Percentiles rank a stretch among this genome's conserved stretches.
phyloP scores from a whole-genome alignment of 2,329 filamentous ascomycete genomes.

The Fusarium mangiferae region DNA sequence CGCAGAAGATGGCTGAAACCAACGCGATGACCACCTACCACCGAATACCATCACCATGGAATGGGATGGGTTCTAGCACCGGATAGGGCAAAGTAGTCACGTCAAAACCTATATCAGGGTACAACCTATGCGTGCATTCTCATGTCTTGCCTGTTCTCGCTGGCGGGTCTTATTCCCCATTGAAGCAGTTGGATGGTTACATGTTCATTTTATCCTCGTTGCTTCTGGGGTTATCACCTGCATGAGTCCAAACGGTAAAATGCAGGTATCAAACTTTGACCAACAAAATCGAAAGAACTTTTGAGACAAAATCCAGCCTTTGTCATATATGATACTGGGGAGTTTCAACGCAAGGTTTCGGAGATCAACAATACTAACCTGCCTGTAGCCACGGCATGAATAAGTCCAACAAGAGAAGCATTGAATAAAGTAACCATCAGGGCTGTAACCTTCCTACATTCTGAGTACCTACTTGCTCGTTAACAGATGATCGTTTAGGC shows the following conservation, averaged over 20 bases:
- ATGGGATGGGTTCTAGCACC: constrained; percentile 33
- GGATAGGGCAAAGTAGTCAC: constrained; percentile 28
- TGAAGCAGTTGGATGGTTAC: constrained; percentile 9
- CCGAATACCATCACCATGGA: constrained; percentile 37
- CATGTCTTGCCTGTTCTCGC: constrained; percentile 9
- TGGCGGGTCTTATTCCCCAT: constrained; percentile 7
- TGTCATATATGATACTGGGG: background rate
- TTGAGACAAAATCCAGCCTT: background rate
- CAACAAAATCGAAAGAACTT: background rate
- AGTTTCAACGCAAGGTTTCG: constrained; percentile 5
- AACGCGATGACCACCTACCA: constrained; percentile 24
- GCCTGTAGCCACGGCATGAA: background rate
- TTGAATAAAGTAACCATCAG: constrained; percentile 7
- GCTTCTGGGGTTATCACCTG: constrained; percentile 2
- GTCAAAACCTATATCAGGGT: background rate
- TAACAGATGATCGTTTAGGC: background rate
- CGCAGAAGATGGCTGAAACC: constrained; percentile 19
- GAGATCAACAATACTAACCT: constrained; percentile 1
- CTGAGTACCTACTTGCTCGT: background rate
- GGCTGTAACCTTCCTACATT: background rate
- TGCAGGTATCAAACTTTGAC: background rate
- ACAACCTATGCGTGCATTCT: background rate
- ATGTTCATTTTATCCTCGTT: constrained; percentile 4
- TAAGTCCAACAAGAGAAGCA: background rate
- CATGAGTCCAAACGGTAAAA: background rate